A percentile compares a stretch with the other conserved stretches of the same genome.
Evolutionary conservation across 176 grass and related monocot species (phyloP).

Genomic region (Carex scoparia): DNA sequence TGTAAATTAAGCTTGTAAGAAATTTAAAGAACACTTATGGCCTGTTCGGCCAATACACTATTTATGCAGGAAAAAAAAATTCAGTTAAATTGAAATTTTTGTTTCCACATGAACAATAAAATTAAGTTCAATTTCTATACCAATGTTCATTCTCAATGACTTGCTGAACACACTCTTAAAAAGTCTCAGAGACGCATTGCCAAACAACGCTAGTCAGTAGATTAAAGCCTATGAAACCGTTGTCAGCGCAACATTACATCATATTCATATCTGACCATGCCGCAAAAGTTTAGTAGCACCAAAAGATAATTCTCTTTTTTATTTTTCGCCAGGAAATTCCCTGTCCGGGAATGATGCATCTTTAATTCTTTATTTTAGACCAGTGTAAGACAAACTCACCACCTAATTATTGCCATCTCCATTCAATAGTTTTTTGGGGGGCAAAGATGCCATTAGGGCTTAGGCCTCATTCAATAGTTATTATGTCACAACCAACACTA

Average conservation of each 20-base stretch:
- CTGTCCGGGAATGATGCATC: background rate
- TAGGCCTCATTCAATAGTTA: background rate
- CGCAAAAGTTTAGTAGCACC: background rate
- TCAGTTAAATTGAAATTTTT: too few species aligned
- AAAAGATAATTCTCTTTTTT: background rate
- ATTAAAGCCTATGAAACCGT: background rate
- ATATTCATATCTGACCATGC: background rate
- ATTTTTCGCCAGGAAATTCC: background rate
- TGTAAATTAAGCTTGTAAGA: too few species aligned
- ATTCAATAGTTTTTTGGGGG: background rate
- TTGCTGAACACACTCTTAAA: too few species aligned
- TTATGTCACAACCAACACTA: constrained; percentile 13
- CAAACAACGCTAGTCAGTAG: too few species aligned
- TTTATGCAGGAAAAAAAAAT: too few species aligned
- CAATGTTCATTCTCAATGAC: too few species aligned
- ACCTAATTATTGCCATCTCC: constrained; percentile 11
- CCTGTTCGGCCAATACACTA: too few species aligned
- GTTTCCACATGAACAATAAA: too few species aligned
- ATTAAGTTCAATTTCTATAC: too few species aligned
- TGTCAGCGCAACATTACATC: background rate
- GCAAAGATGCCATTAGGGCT: too few species aligned
- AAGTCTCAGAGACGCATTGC: too few species aligned
- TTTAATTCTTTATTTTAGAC: background rate
- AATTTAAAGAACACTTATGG: too few species aligned
- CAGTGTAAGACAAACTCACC: background rate